A percentile compares a stretch with the other conserved stretches of the same genome.
These are phyloP conservation scores for Ramichloridium luteum DNA, from an alignment of 2,329 filamentous ascomycete genomes.

Conservation along the genomic window DNA sequence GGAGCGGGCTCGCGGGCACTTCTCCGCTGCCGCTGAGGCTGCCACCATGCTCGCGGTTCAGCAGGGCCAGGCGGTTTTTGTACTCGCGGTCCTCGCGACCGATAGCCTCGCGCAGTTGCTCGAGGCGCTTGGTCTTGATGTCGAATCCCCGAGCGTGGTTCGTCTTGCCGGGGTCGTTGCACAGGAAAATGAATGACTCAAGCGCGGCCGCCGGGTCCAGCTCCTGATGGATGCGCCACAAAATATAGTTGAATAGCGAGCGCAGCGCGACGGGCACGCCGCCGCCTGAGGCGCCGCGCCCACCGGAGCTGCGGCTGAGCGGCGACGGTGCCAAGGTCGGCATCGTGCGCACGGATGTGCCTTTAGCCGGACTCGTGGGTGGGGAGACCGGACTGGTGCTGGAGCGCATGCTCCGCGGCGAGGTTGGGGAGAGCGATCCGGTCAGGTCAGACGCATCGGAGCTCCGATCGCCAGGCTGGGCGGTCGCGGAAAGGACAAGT, in stretches of 20 bases:
- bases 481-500: constrained; percentile 19
- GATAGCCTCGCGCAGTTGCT: constrained; percentile 38
- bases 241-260: constrained; percentile 39
- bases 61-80: constrained; percentile 24
- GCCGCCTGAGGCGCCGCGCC: constrained; percentile 14
- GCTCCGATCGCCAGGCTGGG: constrained; percentile 31
- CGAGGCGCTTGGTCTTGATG: constrained; percentile 37
- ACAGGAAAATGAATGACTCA: constrained; percentile 40
- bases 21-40: constrained; percentile 4
- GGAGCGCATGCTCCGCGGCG: constrained; percentile 27
- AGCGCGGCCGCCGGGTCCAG: constrained; percentile 35
- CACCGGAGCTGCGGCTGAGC: constrained; percentile 11
- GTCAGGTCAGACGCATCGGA: constrained; percentile 31
- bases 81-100: constrained; percentile 38
- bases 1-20: not conserved
- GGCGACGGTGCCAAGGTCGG: constrained; percentile 19
- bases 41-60: constrained; percentile 19
- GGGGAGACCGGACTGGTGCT: constrained; percentile 23
- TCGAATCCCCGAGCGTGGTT: constrained; percentile 38
- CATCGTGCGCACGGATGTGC: constrained; percentile 23
- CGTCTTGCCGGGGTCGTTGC: constrained; percentile 36
- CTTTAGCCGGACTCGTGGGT: constrained; percentile 23
- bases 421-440: constrained; percentile 29
- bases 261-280: constrained; percentile 30
- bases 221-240: constrained; percentile 41